Evolutionary conservation across 1,284 basidiomycete species (phyloP), one percentile per base, ranked within the genome.

Genomic region (Sanghuangporus weigelae): DNA sequence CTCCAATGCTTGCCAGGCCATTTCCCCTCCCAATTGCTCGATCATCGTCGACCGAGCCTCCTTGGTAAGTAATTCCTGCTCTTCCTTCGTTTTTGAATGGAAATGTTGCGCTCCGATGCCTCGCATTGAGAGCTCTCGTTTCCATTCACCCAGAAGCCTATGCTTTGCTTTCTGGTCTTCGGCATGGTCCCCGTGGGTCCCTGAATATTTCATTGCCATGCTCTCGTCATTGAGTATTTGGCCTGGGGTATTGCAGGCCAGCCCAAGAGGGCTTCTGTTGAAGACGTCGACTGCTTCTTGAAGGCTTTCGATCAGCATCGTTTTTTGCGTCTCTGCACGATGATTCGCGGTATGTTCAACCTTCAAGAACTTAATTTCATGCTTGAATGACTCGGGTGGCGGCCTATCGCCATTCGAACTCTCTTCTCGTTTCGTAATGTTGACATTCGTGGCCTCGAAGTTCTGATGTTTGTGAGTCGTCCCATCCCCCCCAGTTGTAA

Each of bases 91-190:
- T 23, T 50, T 46, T 4, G 49, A 31, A 11, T 62, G 54, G 19
- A 66, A 56, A 4, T 23, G 16, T 42, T 64, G 31, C 54, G 64
- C 60, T 54, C 67, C 67, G 16, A 50, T 44, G 42, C 2, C 63
- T 57, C 46, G 63, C 67, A n/a, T 49, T 49, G 51, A 67, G 65
- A 53, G 64, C 57, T 36, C 69, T 69, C 40, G 68, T 48, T 67
- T 67, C 67, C 67, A 71, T 7, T 58, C 50, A 4, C 46, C 31
- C 1, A 73, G 6, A 0, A 67, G n/a, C 8, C 66, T 50, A 7
- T 59, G 54, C 8, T 50, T 58, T 26, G 66, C 66, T 63, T 63
- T 63, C 40, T 63, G 57, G 35, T 63, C 56, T 48, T 63, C 44
- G 23, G 61, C 44, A 51, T 63, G 61, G 57, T 63, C 56, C 14